Percentiles rank a stretch among this genome's conserved stretches.
phyloP scores from a whole-genome alignment of 2,329 filamentous ascomycete genomes.

The Epichloe sylvatica region DNA sequence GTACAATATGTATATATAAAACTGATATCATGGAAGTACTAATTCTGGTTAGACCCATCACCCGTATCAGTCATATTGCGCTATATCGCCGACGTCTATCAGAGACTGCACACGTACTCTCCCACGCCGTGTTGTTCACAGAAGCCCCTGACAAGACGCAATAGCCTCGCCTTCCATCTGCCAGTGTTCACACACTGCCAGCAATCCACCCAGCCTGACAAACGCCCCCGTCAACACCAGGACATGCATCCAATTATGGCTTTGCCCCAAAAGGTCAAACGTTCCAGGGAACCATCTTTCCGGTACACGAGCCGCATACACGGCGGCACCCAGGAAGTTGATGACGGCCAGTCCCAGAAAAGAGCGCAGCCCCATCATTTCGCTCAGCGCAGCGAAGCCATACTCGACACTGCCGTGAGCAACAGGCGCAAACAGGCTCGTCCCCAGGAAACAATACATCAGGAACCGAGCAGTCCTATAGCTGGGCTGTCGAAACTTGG shows the following conservation, averaged over 20 bases:
- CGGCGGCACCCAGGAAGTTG: slow-evolving; percentile 15
- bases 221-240: slow-evolving; percentile 11
- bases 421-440: slow-evolving; percentile 14
- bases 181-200: slow-evolving; percentile 5
- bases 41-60: too few species aligned
- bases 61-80: too few species aligned
- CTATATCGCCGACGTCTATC: too few species aligned
- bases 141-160: not conserved
- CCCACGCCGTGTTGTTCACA: not conserved
- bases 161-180: slow-evolving; percentile 1
- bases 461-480: slow-evolving; percentile 13
- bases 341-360: slow-evolving; percentile 16
- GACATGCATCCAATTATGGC: slow-evolving; percentile 16
- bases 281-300: slow-evolving; percentile 17
- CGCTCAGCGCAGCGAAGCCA: slow-evolving; percentile 9
- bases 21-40: too few species aligned
- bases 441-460: slow-evolving; percentile 12
- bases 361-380: slow-evolving; percentile 12
- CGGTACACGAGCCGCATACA: slow-evolving; percentile 10
- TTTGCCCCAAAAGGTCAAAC: slow-evolving; percentile 15
- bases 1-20: not conserved
- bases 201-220: slow-evolving; percentile 9
- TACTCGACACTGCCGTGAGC: slow-evolving; percentile 10
- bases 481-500: slow-evolving; percentile 13
- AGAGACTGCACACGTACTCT: too few species aligned